These are phyloP conservation scores for Dictyostelium brefeldianum DNA, from an alignment of 78 protist species.

Conservation along the genomic window DNA sequence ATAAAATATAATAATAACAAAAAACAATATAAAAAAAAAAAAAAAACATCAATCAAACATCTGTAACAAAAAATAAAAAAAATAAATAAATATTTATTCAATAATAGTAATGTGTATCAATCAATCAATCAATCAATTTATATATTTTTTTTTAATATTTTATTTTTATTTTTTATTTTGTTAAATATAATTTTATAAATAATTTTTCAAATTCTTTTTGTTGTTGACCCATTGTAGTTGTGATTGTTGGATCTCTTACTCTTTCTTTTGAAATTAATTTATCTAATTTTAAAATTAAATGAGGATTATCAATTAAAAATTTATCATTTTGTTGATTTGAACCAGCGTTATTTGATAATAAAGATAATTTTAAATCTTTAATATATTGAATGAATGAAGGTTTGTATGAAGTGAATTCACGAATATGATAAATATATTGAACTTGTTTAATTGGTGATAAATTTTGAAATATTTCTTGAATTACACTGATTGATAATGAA, in stretches of 20 bases:
- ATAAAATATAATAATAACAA: too few relatives aligned
- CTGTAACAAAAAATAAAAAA: too few relatives aligned
- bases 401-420: neutral
- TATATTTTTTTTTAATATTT: neutral
- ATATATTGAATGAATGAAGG: neutral
- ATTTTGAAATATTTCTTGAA: neutral
- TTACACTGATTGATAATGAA: neutral
- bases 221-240: neutral
- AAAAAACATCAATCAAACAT: too few relatives aligned
- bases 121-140: too few relatives aligned
- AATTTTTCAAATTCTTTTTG: neutral
- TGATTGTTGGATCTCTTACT: neutral
- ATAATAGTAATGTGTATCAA: too few relatives aligned
- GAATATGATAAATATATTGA: neutral
- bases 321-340: neutral
- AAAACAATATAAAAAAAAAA: too few relatives aligned
- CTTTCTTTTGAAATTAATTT: conserved; percentile 7
- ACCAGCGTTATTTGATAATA: neutral
- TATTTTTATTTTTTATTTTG: neutral
- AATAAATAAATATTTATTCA: too few relatives aligned
- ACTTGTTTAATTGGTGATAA: neutral
- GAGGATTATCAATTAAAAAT: too few relatives aligned
- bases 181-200: neutral
- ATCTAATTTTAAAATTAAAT: neutral
- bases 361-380: neutral